phyloP scores from a whole-genome alignment of 352 stramenopile genomes.

The Globisporangium recalcitrans region DNA sequence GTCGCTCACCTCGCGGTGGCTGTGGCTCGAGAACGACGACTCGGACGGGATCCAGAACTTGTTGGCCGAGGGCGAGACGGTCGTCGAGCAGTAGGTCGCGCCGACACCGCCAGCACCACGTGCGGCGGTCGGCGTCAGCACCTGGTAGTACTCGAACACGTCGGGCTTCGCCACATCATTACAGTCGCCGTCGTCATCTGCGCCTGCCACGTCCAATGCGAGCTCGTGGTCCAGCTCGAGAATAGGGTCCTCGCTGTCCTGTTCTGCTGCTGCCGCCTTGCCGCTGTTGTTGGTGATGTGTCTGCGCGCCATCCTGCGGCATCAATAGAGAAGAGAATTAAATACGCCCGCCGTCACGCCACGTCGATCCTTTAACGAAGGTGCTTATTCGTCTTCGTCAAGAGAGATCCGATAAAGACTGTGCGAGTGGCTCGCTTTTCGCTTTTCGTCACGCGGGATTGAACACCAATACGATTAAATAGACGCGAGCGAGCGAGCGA shows the following conservation, averaged over 20 bases:
- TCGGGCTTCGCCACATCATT: conserved; percentile 1
- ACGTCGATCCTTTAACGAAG: neutral
- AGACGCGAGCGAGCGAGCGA: neutral
- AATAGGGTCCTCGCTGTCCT: neutral
- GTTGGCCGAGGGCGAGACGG: neutral
- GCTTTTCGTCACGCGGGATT: conserved; percentile 2
- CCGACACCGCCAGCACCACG: neutral
- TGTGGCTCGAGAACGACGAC: conserved; percentile 17
- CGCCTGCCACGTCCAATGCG: neutral
- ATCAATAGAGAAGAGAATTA: neutral
- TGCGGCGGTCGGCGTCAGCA: conserved; percentile 10
- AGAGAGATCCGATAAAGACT: neutral
- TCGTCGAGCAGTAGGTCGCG: neutral
- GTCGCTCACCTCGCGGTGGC: conserved; percentile 17
- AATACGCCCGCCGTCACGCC: neutral
- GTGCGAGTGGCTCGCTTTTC: neutral
- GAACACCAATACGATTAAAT: too few relatives aligned
- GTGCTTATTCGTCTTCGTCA: neutral
- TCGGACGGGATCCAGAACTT: conserved; percentile 15
- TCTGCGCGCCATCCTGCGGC: neutral
- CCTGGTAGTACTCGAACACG: conserved; percentile 13
- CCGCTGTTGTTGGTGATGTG: neutral
- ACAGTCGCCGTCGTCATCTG: neutral
- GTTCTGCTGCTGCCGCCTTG: neutral
- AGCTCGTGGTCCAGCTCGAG: conserved; percentile 6